A percentile compares a stretch with the other conserved stretches of the same genome.
These are phyloP conservation scores for Clonostachys rhizophaga DNA, from an alignment of 2,329 filamentous ascomycete species.

Conservation along the genomic window DNA sequence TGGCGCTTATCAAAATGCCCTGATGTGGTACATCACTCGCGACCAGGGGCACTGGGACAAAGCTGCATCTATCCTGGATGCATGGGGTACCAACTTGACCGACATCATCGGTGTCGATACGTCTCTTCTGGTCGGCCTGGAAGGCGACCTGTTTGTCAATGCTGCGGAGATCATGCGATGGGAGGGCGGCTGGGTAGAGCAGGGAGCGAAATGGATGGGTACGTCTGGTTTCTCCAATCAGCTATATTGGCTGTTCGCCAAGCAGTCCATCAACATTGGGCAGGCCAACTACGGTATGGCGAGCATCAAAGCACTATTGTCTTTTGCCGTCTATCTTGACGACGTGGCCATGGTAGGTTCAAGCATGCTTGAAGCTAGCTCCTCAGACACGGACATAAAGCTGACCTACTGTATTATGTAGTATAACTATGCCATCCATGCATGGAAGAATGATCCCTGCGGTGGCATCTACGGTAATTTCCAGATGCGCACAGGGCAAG, in stretches of 20 bases:
- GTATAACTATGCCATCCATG: constrained; percentile 32
- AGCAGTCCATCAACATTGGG: constrained; percentile 27
- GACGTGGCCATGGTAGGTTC: constrained; percentile 19
- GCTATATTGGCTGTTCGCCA: constrained; percentile 33
- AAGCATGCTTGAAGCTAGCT: no score
- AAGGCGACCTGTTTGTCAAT: constrained; percentile 32
- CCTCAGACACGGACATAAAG: no score
- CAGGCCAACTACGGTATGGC: constrained; percentile 36
- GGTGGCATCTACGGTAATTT: constrained; percentile 22
- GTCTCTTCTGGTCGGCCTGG: constrained; percentile 27
- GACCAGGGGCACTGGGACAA: constrained; percentile 24
- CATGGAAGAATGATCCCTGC: constrained; percentile 26
- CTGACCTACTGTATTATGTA: neutral
- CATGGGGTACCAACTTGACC: constrained; percentile 23
- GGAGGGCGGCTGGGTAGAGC: constrained; percentile 31
- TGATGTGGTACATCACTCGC: constrained; percentile 36
- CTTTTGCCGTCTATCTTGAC: constrained; percentile 32
- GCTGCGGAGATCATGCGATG: constrained; percentile 37
- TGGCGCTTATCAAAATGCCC: constrained; percentile 31
- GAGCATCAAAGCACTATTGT: constrained; percentile 28
- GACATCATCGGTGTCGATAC: constrained; percentile 23
- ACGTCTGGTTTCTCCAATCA: constrained; percentile 28
- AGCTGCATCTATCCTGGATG: constrained; percentile 26
- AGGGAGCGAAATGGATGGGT: constrained; percentile 23
- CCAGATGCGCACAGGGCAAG: constrained; percentile 23